Base-by-base conservation (phyloP, 2,329 filamentous ascomycete genomes). In the Sarocladiaceae sp. region DNA sequence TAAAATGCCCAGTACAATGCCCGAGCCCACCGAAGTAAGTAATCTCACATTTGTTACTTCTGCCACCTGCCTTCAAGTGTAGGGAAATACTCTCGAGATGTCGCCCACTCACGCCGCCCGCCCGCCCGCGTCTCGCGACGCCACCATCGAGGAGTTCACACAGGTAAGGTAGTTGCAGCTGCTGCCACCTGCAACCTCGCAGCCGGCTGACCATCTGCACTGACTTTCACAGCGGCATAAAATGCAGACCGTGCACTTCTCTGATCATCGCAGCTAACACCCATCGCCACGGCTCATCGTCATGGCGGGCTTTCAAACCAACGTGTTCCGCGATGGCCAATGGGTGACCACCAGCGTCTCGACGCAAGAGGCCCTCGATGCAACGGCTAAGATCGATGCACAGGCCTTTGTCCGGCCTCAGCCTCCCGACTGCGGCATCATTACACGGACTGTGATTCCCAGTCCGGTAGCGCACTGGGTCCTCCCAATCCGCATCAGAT, bases 391-490 rank as follows among this genome's bases (percentile, higher is more conserved):
- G 54, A 56, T 78, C 52, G 59, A 71, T 55, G 66, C 67, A 49
- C 39, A 48, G 17, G 18, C 26, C 44, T 20, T 15, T 33, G 3
- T 17, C 13, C 12, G 22, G 10, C 4, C 44, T 29, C 13, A 22
- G 10, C 26, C 44, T 4, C 44, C 44, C 5, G 70, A 68, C 18
- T 79, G 85, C 54, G 94, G 90, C 3, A 64, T 97, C 28, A 75
- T 97, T 42, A 90, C 90, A 1, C 84, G 81, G 62, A 96, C 92
- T 0, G 66, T 96, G 26, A 74, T 93, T 49, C 80, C 84, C 51
- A 95, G 88, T 56, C 88, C 92, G 2, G 74, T 87, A 31, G 79
- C 87, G 52, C 86, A 86, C 62, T 87, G 81, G 74, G 86, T 97
- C 39, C 72, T 96, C 13, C 88, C 91, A 12, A 89, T 86, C n/a